These are phyloP conservation scores for Malassezia sp. DNA, from an alignment of 1,284 basidiomycete genomes.

Conservation along the genomic window DNA sequence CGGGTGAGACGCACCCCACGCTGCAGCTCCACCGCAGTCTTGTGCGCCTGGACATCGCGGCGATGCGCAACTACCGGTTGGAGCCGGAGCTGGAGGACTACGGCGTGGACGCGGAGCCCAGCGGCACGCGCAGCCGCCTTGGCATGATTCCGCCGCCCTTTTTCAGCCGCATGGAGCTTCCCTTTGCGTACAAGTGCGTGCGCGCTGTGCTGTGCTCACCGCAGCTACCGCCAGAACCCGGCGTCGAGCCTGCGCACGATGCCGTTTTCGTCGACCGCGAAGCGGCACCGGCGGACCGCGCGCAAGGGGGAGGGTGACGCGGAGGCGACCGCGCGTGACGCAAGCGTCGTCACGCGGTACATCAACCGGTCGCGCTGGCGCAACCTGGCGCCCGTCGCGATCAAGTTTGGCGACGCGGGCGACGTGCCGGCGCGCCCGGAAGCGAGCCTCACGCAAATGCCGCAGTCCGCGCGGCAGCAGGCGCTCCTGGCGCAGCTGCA, in stretches of 20 bases:
- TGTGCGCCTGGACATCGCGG: conserved; percentile 26
- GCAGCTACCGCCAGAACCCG: conserved; percentile 25
- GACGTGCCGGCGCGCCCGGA: conserved; percentile 4
- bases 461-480: conserved; percentile 5
- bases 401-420: conserved; percentile 7
- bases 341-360: conserved; percentile 8
- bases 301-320: conserved; percentile 9
- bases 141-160: conserved; percentile 35
- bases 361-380: conserved; percentile 16
- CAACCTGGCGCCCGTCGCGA: conserved; percentile 13
- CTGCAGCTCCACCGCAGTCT: conserved; percentile 26
- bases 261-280: conserved; percentile 3
- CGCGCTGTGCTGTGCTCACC: too few relatives aligned
- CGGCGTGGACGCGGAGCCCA: background rate
- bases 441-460: background rate
- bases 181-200: conserved; percentile 32
- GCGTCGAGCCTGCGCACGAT: conserved; percentile 24
- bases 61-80: conserved; percentile 21
- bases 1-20: conserved; percentile 15
- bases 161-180: conserved; percentile 32
- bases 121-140: conserved; percentile 17
- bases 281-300: conserved; percentile 7
- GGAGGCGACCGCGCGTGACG: background rate
- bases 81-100: conserved; percentile 26
- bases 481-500: conserved; percentile 11